Percentiles rank a stretch among this genome's conserved stretches.
Conservation (phyloP, 768 basidiomycete genomes). For the Lactifluus subvellereus region DNA sequence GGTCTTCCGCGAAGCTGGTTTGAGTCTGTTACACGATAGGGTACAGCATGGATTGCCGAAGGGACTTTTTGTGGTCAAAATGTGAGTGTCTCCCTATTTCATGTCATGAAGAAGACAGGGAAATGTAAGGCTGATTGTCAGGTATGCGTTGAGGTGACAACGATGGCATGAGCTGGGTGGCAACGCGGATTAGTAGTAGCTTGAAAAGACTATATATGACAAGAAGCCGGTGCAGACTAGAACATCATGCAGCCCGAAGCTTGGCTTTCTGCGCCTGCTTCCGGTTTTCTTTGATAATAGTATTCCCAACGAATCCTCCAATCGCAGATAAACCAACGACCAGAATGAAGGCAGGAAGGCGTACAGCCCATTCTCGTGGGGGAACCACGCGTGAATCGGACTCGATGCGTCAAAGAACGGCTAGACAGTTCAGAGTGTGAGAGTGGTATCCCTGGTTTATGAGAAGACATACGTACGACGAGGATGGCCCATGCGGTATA, state of each 20-base stretch:
- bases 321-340: conserved; percentile 76
- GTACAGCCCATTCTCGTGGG: conserved; percentile 86
- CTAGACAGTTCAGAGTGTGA: conserved; percentile 32
- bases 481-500: conserved; percentile 91
- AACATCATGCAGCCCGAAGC: conserved; percentile 48
- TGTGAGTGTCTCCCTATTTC: conserved; percentile 42
- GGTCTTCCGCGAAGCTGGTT: conserved; percentile 66
- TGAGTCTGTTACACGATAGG: conserved; percentile 65
- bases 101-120: not conserved
- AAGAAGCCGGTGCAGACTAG: not conserved
- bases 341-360: conserved; percentile 78
- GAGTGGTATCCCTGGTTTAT: conserved; percentile 4
- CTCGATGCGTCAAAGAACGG: conserved; percentile 79
- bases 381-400: conserved; percentile 74
- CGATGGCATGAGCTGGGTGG: not conserved
- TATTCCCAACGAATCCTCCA: conserved; percentile 71
- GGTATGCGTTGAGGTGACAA: conserved; percentile 52
- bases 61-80: conserved; percentile 81
- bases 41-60: conserved; percentile 79
- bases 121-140: conserved; percentile 25
- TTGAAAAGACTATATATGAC: not conserved
- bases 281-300: conserved; percentile 67
- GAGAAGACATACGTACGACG: conserved; percentile 48
- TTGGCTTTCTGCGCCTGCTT: conserved; percentile 61
- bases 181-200: not conserved